Percentiles rank a stretch among this genome's conserved stretches.
Evolutionary conservation across 106 monocot genomes (phyloP).

Genomic region (Dioscorea zingiberensis): DNA sequence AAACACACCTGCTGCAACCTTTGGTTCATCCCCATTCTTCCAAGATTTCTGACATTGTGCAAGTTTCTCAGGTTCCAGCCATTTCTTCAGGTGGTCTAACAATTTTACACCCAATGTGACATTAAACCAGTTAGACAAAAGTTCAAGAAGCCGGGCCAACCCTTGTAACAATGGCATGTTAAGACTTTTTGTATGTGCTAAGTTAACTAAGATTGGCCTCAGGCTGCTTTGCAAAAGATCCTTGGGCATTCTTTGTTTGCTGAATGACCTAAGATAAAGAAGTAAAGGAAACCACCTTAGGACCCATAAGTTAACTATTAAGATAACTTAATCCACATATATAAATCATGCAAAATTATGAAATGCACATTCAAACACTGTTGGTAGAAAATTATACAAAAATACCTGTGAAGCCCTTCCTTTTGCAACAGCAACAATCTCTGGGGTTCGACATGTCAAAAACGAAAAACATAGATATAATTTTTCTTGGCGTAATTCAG

Average conservation of each 20-base stretch:
- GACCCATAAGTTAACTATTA: background rate
- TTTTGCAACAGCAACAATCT: constrained; percentile 98
- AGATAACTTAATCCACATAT: no score
- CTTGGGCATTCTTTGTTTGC: constrained; percentile 95
- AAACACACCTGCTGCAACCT: constrained; percentile 83
- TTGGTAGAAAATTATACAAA: background rate
- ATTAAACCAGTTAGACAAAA: constrained; percentile 97
- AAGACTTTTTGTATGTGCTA: constrained; percentile 89
- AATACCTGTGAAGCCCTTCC: constrained; percentile 92
- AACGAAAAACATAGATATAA: constrained; percentile 98
- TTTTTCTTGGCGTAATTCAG: constrained; percentile 81
- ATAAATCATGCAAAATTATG: background rate
- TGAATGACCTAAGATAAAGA: constrained; percentile 78
- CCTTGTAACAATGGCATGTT: constrained; percentile 98
- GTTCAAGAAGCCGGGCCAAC: constrained; percentile 90
- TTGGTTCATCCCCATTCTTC: constrained; percentile 98
- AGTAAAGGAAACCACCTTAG: constrained; percentile 1
- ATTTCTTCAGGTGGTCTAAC: constrained; percentile 95
- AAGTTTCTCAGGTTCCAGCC: constrained; percentile 99
- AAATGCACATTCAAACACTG: background rate
- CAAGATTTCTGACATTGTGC: constrained; percentile 89
- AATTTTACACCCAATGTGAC: constrained; percentile 88
- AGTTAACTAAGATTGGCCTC: constrained; percentile 87
- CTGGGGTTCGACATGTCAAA: constrained; percentile 86
- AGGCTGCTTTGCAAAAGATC: constrained; percentile 96